Evolutionary conservation across 2,329 filamentous ascomycete genomes (phyloP).

Genomic region (Beauveria sp.): DNA sequence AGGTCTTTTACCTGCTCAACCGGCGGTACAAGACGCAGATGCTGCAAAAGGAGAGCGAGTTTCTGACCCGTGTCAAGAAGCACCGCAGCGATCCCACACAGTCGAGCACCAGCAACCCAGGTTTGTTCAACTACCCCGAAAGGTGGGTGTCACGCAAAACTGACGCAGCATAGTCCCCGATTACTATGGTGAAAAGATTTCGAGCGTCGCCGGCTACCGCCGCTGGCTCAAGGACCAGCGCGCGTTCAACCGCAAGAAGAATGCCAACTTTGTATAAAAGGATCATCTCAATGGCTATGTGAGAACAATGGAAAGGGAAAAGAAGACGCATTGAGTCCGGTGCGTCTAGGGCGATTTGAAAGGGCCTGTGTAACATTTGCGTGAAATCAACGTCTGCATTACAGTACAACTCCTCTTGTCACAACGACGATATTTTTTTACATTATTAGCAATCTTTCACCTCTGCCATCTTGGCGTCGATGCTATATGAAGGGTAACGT

Average conservation of each 20-base stretch:
- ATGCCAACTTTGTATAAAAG: slow-evolving; percentile 52
- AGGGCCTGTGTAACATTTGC: slow-evolving; percentile 8
- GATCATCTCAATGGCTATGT: background rate
- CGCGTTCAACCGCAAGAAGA: slow-evolving; percentile 94
- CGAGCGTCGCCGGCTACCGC: slow-evolving; percentile 82
- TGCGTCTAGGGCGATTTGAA: slow-evolving; percentile 8
- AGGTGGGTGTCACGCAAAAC: background rate
- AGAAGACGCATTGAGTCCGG: slow-evolving; percentile 9
- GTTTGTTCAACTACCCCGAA: slow-evolving; percentile 28
- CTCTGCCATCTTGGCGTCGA: background rate
- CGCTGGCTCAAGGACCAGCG: slow-evolving; percentile 97
- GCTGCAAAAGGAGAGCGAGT: slow-evolving; percentile 83
- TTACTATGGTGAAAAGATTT: slow-evolving; percentile 98
- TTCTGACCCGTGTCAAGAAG: slow-evolving; percentile 86
- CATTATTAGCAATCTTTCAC: slow-evolving; percentile 1
- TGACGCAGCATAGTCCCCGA: slow-evolving; percentile 61
- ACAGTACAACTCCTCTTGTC: slow-evolving; percentile 21
- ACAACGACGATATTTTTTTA: slow-evolving; percentile 16
- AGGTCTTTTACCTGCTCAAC: slow-evolving; percentile 71
- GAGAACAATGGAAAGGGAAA: slow-evolving; percentile 3
- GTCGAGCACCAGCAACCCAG: slow-evolving; percentile 82
- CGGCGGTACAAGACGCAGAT: slow-evolving; percentile 65
- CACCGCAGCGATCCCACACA: slow-evolving; percentile 86
- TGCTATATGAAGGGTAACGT: slow-evolving; percentile 44
- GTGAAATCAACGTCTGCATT: slow-evolving; percentile 12